A percentile compares a stretch with the other conserved stretches of the same genome.
These are phyloP conservation scores for Parathielavia hyrcaniae DNA, from an alignment of 495 filamentous ascomycete species.

Conservation along the genomic window DNA sequence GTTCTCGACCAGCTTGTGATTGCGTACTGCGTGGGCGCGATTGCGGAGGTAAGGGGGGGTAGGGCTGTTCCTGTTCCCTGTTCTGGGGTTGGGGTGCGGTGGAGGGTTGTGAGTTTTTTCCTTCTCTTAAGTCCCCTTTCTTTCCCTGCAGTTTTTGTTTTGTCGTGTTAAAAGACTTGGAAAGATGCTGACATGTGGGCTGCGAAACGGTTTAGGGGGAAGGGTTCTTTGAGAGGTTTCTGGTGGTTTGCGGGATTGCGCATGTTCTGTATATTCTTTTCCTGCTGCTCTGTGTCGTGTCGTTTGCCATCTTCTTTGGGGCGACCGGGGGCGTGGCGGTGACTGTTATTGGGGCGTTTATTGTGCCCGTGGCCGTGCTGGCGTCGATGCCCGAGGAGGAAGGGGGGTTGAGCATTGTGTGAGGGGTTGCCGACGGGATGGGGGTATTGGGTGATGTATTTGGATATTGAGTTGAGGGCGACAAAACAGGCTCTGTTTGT, in stretches of 20 bases:
- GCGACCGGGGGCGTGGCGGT: not conserved
- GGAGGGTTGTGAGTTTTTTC: not conserved
- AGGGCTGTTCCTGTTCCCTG: too few species aligned
- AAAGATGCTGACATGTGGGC: not conserved
- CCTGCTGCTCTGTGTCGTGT: not conserved
- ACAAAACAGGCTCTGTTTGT: too few species aligned
- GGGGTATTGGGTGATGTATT: too few species aligned
- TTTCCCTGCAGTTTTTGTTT: not conserved
- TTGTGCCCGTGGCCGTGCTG: not conserved
- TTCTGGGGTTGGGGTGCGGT: not conserved
- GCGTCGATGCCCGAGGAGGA: not conserved
- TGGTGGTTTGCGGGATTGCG: not conserved
- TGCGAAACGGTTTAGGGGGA: not conserved
- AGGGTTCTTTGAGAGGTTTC: not conserved
- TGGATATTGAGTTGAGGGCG: too few species aligned
- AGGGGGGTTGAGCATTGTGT: not conserved
- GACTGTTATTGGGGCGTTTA: not conserved
- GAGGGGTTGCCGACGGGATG: too few species aligned
- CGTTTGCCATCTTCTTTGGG: slow-evolving; percentile 3
- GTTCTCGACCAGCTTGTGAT: slow-evolving; percentile 4
- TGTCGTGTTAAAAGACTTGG: not conserved
- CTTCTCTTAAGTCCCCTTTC: not conserved
- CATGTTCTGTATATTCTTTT: slow-evolving; percentile 6
- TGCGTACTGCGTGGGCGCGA: not conserved
- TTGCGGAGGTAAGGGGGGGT: not conserved